Base-by-base conservation (phyloP, 306 rosid species). In the Dalbergia cultrata region DNA sequence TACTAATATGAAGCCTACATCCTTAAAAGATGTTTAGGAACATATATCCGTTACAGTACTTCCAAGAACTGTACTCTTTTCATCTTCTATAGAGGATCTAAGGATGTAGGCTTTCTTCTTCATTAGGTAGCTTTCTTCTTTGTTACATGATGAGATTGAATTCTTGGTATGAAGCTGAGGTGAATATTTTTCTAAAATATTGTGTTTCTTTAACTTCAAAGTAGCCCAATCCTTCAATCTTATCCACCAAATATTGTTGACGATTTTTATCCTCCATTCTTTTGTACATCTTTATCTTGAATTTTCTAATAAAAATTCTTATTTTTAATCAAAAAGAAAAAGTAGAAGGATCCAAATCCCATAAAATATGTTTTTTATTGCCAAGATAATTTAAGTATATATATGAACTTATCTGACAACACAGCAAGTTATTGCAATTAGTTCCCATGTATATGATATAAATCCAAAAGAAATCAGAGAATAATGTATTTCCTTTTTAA, bases 401-500 rank as follows among this genome's bases (percentile, higher is more conserved):
- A 56, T 7, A 67, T 60, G 26, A 49, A 43, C 14, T 33, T 57
- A 54, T 50, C 41, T 5, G 45, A 31, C 26, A 53, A 39, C 21
- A 74, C 45, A 61, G n/a, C 67, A 18, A 52, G 53, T 39, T 13
- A 54, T 19, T 18, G 33, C 57, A 59, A 72, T 54, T 43, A 78
- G 33, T 31, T 73, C 41, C 5, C 54, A 7, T 43, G 45, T 62
- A 73, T 43, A 71, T 54, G 13, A 37, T 34, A 35, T 45, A 62
- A 68, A 77, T 70, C 50, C 78, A 67, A 61, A 19, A 63, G 56
- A 72, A 68, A 67, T n/a, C n/a, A 63, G 75, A 49, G 37, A 78
- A 34, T 45, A 34, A 72, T 5, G 64, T 45, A 5, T 39, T 41
- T 16, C 18, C 18, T 49, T 58, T 33, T 37, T 54, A 63, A 58